Base-by-base conservation (phyloP, 805 yeast species). In the Vanderwaltozyma polyspora region DNA sequence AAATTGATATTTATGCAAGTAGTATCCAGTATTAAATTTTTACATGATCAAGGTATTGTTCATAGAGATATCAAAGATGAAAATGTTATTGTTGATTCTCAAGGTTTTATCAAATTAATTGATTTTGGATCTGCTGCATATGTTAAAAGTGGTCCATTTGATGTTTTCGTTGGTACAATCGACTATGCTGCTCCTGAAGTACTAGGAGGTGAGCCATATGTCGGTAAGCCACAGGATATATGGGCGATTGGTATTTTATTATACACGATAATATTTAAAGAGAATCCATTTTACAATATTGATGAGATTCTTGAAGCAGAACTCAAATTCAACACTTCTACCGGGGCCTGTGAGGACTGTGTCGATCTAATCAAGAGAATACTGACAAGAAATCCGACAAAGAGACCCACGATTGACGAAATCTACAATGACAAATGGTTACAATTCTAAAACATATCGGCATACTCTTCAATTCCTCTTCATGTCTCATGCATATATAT, bases 131-230 rank as follows among this genome's bases (percentile, higher is more conserved):
- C 94, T 31, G 94, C 97, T 1, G 95, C 96, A 0, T 85, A 85
- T 55, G 74, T 77, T 15, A 74, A 71, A 44, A 85, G 79, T 61
- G 97, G 96, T 0, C 97, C 97, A 5, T 91, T 89, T 60, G 95
- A 89, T 46, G 95, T 91, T 5, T 89, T 91, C 60, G 97, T 91
- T 2, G 98, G 98, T 3, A 91, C 98, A 0, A 77, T 91, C 29
- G 96, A 91, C 57, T 91, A 89, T 57, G 97, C 97, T 1, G 94
- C 97, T 0, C 98, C 98, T 0, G 98, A 91, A 57, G 95, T 91
- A 1, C 64, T 91, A 24, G 70, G 77, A 33, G 98, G 97, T 2
- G 77, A 76, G 40, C 79, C 87, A 16, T 91, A 89, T 51, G 85
- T 76, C 33, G 98, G 98, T 16, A 79, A 74, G 53, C 89, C 94